phyloP scores from a whole-genome alignment of 2,329 filamentous ascomycete genomes.

The Fusarium nodosum region DNA sequence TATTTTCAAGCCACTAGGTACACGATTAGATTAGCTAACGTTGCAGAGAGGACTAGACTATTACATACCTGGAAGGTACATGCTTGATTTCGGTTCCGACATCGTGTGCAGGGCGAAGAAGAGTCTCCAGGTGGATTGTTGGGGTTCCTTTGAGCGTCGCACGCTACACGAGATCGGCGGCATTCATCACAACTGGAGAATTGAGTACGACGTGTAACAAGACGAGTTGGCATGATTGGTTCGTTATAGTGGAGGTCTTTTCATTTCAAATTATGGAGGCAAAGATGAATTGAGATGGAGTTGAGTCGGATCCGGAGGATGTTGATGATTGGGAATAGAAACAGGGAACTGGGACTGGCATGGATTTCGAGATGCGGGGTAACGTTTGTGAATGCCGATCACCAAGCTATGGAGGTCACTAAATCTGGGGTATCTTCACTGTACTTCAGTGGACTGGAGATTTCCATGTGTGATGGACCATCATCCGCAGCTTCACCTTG shows the following conservation, averaged over 20 bases:
- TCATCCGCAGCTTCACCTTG: background rate
- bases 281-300: background rate
- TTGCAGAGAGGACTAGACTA: too few species aligned
- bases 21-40: background rate
- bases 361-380: conserved; percentile 36
- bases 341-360: conserved; percentile 11
- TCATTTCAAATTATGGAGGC: too few species aligned
- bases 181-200: conserved; percentile 55
- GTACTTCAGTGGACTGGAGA: background rate
- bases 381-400: conserved; percentile 30
- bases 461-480: background rate
- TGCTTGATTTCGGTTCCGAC: conserved; percentile 43
- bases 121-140: conserved; percentile 69
- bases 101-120: conserved; percentile 77
- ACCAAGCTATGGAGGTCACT: conserved; percentile 11
- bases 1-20: conserved; percentile 48
- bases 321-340: conserved; percentile 15
- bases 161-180: conserved; percentile 51
- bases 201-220: conserved; percentile 52
- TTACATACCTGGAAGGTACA: conserved; percentile 52
- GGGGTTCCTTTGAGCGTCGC: conserved; percentile 45
- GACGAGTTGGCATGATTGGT: conserved; percentile 33
- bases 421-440: conserved; percentile 32
- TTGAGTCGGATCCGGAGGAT: conserved; percentile 30
- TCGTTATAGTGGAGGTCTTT: background rate